Evolutionary conservation across 2,329 filamentous ascomycete species (phyloP).

Genomic region (Colletotrichum graminicola): DNA sequence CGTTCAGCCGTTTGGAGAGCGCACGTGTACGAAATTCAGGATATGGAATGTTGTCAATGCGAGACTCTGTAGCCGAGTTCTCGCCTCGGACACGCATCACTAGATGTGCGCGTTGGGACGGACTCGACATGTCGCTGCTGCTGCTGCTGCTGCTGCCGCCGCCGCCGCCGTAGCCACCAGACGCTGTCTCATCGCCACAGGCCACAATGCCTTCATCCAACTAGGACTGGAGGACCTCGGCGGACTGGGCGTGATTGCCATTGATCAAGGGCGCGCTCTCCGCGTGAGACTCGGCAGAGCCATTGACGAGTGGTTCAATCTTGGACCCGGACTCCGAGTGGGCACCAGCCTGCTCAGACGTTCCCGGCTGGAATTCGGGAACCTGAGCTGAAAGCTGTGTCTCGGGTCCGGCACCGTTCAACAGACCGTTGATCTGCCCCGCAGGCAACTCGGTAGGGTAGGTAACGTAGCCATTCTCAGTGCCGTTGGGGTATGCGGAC

Average conservation of each 20-base stretch:
- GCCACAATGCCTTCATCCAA: conserved; percentile 36
- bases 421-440: conserved; percentile 52
- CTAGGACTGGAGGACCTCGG: conserved; percentile 42
- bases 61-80: conserved; percentile 15
- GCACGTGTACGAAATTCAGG: conserved; percentile 55
- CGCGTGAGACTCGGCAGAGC: conserved; percentile 46
- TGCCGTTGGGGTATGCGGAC: conserved; percentile 48
- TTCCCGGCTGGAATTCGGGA: conserved; percentile 69
- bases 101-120: conserved; percentile 35
- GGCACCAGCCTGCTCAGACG: conserved; percentile 18
- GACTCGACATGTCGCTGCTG: conserved; percentile 26
- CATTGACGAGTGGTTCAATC: conserved; percentile 34
- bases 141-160: conserved; percentile 1
- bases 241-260: conserved; percentile 46
- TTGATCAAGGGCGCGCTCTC: conserved; percentile 45
- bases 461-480: conserved; percentile 26
- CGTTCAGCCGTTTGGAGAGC: conserved; percentile 53
- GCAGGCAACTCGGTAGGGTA: conserved; percentile 43
- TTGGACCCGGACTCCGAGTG: conserved; percentile 9
- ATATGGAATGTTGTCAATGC: conserved; percentile 46
- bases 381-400: conserved; percentile 72
- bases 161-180: conserved; percentile 8
- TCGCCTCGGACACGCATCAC: conserved; percentile 32
- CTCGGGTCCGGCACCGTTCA: conserved; percentile 50
- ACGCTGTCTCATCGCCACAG: conserved; percentile 26